A percentile compares a stretch with the other conserved stretches of the same genome.
These are phyloP conservation scores for Penicillium lividum DNA, from an alignment of 495 filamentous ascomycete genomes.

Conservation along the genomic window DNA sequence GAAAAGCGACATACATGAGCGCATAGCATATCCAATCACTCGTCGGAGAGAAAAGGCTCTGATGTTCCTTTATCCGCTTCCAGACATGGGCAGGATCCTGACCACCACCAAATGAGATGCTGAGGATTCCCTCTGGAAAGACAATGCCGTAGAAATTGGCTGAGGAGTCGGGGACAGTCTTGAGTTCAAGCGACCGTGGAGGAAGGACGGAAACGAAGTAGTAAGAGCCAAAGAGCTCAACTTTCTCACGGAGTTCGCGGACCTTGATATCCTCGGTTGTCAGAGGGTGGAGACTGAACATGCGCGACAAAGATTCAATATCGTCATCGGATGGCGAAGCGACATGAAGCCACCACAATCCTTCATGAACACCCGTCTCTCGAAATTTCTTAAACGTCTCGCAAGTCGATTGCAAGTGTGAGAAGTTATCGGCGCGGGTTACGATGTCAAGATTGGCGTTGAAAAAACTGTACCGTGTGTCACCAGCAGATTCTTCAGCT, in stretches of 20 bases:
- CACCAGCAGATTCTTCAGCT: neutral
- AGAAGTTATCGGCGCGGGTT: neutral
- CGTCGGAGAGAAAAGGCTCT: slow-evolving; percentile 81
- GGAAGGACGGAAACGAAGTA: slow-evolving; percentile 91
- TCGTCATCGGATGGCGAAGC: slow-evolving; percentile 81
- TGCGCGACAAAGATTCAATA: slow-evolving; percentile 72
- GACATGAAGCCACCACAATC: slow-evolving; percentile 90
- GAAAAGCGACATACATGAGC: slow-evolving; percentile 66
- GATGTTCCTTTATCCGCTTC: slow-evolving; percentile 78
- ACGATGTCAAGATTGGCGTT: neutral
- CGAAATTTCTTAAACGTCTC: slow-evolving; percentile 3
- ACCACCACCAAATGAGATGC: slow-evolving; percentile 78
- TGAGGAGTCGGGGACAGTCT: slow-evolving; percentile 66
- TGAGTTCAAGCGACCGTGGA: slow-evolving; percentile 68
- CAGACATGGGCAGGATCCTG: slow-evolving; percentile 78
- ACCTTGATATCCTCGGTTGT: slow-evolving; percentile 91
- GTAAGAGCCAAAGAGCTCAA: slow-evolving; percentile 88
- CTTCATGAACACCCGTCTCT: slow-evolving; percentile 54
- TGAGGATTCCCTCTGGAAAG: slow-evolving; percentile 84
- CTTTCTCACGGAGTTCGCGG: slow-evolving; percentile 89
- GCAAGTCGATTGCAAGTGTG: neutral
- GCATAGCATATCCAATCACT: slow-evolving; percentile 98
- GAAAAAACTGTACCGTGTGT: slow-evolving; percentile 7
- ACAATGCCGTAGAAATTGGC: slow-evolving; percentile 90
- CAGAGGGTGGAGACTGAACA: slow-evolving; percentile 85